Conservation (phyloP, 345 rosid species). For the Triadica sebifera region DNA sequence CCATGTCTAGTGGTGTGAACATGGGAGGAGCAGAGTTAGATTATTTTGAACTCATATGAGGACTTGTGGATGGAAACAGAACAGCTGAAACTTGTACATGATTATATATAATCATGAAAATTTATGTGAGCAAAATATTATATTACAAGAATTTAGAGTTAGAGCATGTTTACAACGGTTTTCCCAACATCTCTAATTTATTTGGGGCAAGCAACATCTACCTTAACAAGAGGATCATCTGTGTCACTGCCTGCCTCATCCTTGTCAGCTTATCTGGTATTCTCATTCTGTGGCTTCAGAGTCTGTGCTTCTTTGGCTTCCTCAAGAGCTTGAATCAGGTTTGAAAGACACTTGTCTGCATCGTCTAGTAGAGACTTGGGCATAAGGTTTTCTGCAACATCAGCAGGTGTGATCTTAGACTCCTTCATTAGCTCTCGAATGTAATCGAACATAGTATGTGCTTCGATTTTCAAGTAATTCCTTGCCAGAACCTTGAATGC, state of each 20-base stretch:
- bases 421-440: conserved; percentile 29
- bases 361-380: conserved; percentile 39
- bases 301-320: conserved; percentile 29
- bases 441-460: conserved; percentile 33
- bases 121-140: neutral
- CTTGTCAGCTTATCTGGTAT: neutral
- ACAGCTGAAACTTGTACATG: neutral
- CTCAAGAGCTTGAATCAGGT: conserved; percentile 41
- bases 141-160: neutral
- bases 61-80: no score
- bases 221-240: neutral
- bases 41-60: neutral
- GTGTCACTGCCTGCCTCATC: neutral
- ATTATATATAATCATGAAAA: conserved; percentile 2
- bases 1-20: neutral
- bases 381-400: conserved; percentile 54
- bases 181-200: conserved; percentile 6
- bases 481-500: conserved; percentile 49
- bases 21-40: neutral
- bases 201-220: neutral
- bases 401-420: conserved; percentile 46
- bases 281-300: conserved; percentile 16
- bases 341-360: conserved; percentile 36
- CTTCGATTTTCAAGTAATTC: conserved; percentile 41
- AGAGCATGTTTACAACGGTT: no score